phyloP scores from a whole-genome alignment of 78 protist genomes.

The Diacronema lutheri region DNA sequence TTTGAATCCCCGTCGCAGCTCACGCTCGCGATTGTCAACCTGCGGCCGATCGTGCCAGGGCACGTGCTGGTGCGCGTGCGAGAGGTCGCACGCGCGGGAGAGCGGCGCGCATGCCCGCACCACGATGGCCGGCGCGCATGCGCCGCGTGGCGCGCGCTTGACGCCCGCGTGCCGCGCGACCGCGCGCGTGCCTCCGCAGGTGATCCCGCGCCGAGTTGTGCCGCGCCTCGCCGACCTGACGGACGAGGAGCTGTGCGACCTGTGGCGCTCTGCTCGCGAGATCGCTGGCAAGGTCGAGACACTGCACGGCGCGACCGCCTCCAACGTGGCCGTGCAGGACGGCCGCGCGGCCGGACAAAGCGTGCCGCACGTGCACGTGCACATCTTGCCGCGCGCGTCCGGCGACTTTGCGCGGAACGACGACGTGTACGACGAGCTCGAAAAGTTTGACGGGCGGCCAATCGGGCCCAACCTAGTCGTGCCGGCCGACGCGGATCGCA shows the following conservation, averaged over 20 bases:
- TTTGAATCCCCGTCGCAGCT: not conserved
- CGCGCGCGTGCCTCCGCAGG: no score
- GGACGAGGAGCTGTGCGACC: slow-evolving; percentile 52
- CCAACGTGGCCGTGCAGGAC: slow-evolving; percentile 38
- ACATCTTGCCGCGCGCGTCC: slow-evolving; percentile 64
- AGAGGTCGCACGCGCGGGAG: no score
- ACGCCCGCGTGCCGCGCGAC: no score
- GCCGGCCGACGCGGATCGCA: not conserved
- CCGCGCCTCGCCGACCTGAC: slow-evolving; percentile 48
- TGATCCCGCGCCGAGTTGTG: not conserved
- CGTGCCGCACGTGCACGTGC: slow-evolving; percentile 78
- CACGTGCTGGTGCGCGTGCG: slow-evolving; percentile 12
- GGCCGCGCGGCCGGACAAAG: slow-evolving; percentile 73
- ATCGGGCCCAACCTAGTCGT: not conserved
- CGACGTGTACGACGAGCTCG: not conserved
- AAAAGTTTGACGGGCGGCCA: not conserved
- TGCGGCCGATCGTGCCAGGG: not conserved
- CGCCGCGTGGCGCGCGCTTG: no score
- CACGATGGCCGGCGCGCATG: no score
- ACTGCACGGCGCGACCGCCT: not conserved
- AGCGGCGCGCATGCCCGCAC: no score
- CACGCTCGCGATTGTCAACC: not conserved
- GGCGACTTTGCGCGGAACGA: not conserved
- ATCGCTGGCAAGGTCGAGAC: slow-evolving; percentile 44
- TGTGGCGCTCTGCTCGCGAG: slow-evolving; percentile 48